Evolutionary conservation across 1,284 basidiomycete genomes (phyloP).

Genomic region (Leccinum griseonigrum): DNA sequence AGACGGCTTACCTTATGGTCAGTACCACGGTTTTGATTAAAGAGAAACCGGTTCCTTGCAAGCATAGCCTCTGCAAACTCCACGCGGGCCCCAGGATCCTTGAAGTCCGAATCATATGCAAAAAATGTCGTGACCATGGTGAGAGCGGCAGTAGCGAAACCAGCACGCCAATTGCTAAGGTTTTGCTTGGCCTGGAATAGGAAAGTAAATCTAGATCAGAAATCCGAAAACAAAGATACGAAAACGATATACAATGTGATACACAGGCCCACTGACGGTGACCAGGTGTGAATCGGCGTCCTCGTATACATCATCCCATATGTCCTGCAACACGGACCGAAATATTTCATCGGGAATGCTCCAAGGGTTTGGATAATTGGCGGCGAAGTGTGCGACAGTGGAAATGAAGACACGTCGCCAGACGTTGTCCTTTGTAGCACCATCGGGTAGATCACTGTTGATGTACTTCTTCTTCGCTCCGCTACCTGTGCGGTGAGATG

Average conservation of each 20-base stretch:
- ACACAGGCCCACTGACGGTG: background rate
- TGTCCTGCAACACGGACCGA: background rate
- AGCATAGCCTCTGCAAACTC: background rate
- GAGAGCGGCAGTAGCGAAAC: background rate
- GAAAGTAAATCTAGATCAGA: background rate
- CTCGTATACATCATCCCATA: background rate
- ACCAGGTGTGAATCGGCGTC: background rate
- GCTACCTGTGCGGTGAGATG: background rate
- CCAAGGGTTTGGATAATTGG: background rate
- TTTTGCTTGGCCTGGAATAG: background rate
- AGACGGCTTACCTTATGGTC: background rate
- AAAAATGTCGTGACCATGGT: background rate
- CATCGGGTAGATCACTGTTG: background rate
- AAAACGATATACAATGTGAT: background rate
- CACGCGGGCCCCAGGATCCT: background rate
- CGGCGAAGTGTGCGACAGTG: background rate
- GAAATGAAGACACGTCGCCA: background rate
- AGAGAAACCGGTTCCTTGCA: background rate
- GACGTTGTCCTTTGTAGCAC: background rate
- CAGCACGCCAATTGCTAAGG: background rate
- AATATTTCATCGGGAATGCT: background rate
- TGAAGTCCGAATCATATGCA: background rate
- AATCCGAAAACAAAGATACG: background rate
- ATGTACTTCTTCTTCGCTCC: background rate
- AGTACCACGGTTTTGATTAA: background rate